Base-by-base conservation (phyloP, 805 yeast genomes). In the Sugiyamaella lignohabitans region DNA sequence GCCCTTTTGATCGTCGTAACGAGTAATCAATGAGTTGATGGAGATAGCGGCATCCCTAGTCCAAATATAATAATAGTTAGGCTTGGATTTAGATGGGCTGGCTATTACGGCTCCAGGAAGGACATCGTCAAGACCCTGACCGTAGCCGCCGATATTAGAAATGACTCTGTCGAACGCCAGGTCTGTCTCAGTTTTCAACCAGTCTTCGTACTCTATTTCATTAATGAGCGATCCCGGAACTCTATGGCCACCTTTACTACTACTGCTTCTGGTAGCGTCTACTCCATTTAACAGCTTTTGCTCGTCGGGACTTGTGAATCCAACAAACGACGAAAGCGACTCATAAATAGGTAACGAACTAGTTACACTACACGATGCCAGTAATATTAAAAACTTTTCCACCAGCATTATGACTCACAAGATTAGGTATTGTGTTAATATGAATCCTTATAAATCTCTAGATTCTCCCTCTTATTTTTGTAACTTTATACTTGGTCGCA, bases 21-120 rank as follows among this genome's bases (percentile, higher is more conserved):
- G 69, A 46, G 78, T 74, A 3, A 84, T 70, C 42, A 91, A 66
- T 0, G 94, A 51, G 38, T 58, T 57, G 38, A 66, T 59, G 0
- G 95, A 80, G 43, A 91, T 75, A 0, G 96, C 96, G 27, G 88
- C 79, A 62, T 91, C 98, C 60, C 98, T 74, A 3, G 79, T 74
- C 98, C 98, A 91, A 60, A 85, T 95, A 59, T 75, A 91, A 58
- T 78, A 88, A 64, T 91, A 91, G 64, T 91, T 75, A 1, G 98
- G 98, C 20, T 70, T 53, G 0, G 44, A 4, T 44, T 63, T 75
- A 1, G 95, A 87, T 5, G 96, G 95, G 5, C 93, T 80, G 1
- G 98, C 98, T 53, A 89, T 73, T 3, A 87, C 83, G 2, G 78
- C 85, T 24, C 97, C 97, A 0, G 76, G 68, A 1, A 81, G 79